phyloP scores from a whole-genome alignment of 257 asterid species.

The Solanum rostratum region DNA sequence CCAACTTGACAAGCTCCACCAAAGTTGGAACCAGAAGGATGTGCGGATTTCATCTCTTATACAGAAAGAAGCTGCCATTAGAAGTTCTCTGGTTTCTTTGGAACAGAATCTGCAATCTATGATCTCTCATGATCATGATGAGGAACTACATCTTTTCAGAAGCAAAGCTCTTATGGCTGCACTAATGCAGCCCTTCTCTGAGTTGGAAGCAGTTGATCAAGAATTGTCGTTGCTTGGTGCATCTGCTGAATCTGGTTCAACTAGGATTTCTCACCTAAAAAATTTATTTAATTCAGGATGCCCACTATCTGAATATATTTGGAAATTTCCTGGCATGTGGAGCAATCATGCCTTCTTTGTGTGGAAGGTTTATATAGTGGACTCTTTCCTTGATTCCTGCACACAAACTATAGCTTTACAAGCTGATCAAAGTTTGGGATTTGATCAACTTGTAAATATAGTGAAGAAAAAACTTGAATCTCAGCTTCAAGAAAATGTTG shows the following conservation, averaged over 20 bases:
- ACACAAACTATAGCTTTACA: constrained; percentile 55
- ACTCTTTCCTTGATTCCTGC: constrained; percentile 83
- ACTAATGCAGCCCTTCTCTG: constrained; percentile 64
- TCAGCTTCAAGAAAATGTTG: constrained; percentile 64
- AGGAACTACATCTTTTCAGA: constrained; percentile 43
- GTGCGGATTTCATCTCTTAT: constrained; percentile 50
- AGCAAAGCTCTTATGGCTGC: constrained; percentile 57
- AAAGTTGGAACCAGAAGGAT: constrained; percentile 89
- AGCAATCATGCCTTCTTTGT: constrained; percentile 57
- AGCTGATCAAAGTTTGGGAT: constrained; percentile 71
- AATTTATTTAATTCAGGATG: constrained; percentile 63
- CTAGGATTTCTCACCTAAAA: constrained; percentile 42
- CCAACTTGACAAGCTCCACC: constrained; percentile 86
- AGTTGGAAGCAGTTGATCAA: constrained; percentile 73
- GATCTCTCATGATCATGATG: constrained; percentile 38
- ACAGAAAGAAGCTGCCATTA: constrained; percentile 59
- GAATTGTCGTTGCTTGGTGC: constrained; percentile 36
- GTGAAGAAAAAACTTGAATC: constrained; percentile 50
- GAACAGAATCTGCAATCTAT: constrained; percentile 59
- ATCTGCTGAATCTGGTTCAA: constrained; percentile 34
- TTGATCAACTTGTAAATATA: constrained; percentile 74
- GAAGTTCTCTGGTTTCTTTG: constrained; percentile 43
- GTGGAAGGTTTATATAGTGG: constrained; percentile 80
- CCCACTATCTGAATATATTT: constrained; percentile 56
- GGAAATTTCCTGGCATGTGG: constrained; percentile 64